phyloP scores from a whole-genome alignment of 352 stramenopile genomes.

The Phytopythium oedochilum region DNA sequence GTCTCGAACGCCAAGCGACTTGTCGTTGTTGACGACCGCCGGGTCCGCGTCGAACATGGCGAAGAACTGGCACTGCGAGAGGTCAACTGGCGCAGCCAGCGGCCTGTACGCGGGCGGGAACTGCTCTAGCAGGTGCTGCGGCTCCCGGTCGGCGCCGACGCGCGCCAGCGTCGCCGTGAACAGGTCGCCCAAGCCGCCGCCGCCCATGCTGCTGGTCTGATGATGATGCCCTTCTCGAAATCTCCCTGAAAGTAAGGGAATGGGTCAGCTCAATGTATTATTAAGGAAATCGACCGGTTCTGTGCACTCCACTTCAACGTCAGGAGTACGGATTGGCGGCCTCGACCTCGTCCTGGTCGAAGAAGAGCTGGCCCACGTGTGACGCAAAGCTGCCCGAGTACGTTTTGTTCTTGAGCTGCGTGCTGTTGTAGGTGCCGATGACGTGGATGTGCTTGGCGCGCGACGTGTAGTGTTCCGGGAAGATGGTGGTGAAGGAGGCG shows the following conservation, averaged over 20 bases:
- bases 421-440: constrained; percentile 20
- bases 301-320: too few species aligned
- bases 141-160: not conserved
- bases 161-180: not conserved
- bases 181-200: not conserved
- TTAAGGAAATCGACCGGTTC: too few species aligned
- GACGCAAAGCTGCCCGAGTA: constrained; percentile 9
- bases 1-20: constrained; percentile 5
- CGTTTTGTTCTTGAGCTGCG: constrained; percentile 20
- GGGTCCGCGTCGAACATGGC: constrained; percentile 16
- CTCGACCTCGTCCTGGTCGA: not conserved
- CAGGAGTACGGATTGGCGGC: too few species aligned
- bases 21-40: not conserved
- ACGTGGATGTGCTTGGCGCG: constrained; percentile 24
- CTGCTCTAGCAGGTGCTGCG: not conserved
- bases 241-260: too few species aligned
- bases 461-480: constrained; percentile 20
- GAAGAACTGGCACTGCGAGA: constrained; percentile 3
- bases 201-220: constrained; percentile 1
- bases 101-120: not conserved
- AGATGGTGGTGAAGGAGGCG: constrained; percentile 10
- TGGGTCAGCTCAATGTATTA: too few species aligned
- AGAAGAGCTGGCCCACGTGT: constrained; percentile 11
- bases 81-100: not conserved
- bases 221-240: too few species aligned